phyloP scores from a whole-genome alignment of 2,329 filamentous ascomycete genomes.

The Fusarium sp. region DNA sequence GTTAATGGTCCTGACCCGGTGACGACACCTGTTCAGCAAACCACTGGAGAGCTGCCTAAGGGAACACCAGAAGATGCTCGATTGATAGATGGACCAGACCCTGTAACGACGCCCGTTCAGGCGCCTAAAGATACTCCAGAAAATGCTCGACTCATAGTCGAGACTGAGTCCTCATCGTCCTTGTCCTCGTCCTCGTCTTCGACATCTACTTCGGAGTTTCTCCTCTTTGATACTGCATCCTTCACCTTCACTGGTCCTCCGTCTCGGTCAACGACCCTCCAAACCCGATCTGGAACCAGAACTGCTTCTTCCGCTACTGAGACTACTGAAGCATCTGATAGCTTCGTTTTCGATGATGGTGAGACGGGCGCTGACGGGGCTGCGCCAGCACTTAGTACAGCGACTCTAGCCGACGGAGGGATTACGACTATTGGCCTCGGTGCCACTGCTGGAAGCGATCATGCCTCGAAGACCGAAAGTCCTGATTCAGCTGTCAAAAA shows the following conservation, averaged over 20 bases:
- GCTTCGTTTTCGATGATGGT: slow-evolving; percentile 6
- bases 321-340: slow-evolving; percentile 31
- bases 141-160: slow-evolving; percentile 17
- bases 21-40: not conserved
- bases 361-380: slow-evolving; percentile 29
- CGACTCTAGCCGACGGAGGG: slow-evolving; percentile 33
- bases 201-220: slow-evolving; percentile 22
- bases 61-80: slow-evolving; percentile 13
- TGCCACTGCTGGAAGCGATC: slow-evolving; percentile 35
- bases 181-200: not conserved
- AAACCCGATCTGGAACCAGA: slow-evolving; percentile 28
- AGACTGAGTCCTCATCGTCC: slow-evolving; percentile 1
- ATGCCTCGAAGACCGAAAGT: slow-evolving; percentile 28
- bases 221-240: slow-evolving; percentile 32
- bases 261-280: slow-evolving; percentile 31
- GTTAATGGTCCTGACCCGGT: not conserved
- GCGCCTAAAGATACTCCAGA: not conserved
- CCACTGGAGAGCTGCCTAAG: not conserved
- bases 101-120: slow-evolving; percentile 1
- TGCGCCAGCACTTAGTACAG: slow-evolving; percentile 30
- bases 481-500: slow-evolving; percentile 19
- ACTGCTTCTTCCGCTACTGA: slow-evolving; percentile 27
- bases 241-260: slow-evolving; percentile 32
- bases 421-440: slow-evolving; percentile 36
- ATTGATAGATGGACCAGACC: slow-evolving; percentile 6